Percentiles rank a stretch among this genome's conserved stretches.
phyloP scores from a whole-genome alignment of 257 asterid species.

The Solanum tarijense region DNA sequence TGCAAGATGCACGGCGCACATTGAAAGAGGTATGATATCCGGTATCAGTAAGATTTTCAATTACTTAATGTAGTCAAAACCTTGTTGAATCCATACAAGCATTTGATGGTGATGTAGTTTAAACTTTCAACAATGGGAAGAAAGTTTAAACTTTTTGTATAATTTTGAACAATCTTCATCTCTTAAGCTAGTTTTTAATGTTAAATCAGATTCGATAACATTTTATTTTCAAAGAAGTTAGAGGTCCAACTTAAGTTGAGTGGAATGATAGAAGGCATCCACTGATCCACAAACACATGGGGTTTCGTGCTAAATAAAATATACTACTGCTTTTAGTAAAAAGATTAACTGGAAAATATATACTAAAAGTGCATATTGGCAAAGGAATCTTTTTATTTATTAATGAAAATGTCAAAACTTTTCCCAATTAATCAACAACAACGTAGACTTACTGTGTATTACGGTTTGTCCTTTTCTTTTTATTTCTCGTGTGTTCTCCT shows the following conservation, averaged over 20 bases:
- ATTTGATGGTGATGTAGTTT: neutral
- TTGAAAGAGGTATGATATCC: conserved; percentile 8
- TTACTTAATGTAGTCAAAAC: neutral
- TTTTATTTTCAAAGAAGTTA: too few species aligned
- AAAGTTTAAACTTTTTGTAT: too few species aligned
- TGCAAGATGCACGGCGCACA: conserved; percentile 24
- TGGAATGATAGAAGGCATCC: neutral
- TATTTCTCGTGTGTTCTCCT: neutral
- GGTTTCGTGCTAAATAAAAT: neutral
- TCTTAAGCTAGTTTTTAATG: too few species aligned
- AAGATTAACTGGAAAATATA: neutral
- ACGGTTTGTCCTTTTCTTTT: too few species aligned
- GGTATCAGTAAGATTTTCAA: neutral
- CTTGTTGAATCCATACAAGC: neutral
- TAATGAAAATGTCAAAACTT: neutral
- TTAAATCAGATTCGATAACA: too few species aligned
- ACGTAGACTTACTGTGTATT: neutral
- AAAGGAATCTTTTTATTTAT: neutral
- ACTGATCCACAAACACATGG: neutral
- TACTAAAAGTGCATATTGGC: neutral
- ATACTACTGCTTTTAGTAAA: neutral
- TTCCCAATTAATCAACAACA: neutral
- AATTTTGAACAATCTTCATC: too few species aligned
- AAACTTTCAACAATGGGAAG: too few species aligned
- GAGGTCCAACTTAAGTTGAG: neutral